Percentiles rank a stretch among this genome's conserved stretches.
Conservation (phyloP, 805 yeast species). For the Saccharomycopsis sp. region DNA sequence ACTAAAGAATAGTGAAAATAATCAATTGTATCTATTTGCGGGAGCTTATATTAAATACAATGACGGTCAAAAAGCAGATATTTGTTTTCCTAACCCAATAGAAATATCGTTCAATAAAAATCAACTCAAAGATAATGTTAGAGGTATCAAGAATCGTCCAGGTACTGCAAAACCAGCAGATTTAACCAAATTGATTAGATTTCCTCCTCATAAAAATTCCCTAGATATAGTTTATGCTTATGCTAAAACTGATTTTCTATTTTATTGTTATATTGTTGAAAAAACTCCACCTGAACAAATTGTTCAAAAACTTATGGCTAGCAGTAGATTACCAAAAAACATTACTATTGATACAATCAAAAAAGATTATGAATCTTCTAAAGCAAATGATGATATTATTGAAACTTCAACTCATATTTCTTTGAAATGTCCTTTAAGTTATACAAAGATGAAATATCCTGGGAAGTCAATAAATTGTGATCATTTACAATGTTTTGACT, state of each 20-base stretch:
- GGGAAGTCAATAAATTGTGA: constrained; percentile 58
- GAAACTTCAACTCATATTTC: constrained; percentile 58
- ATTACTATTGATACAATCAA: constrained; percentile 40
- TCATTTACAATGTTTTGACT: constrained; percentile 88
- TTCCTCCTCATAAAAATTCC: constrained; percentile 27
- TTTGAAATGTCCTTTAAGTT: constrained; percentile 72
- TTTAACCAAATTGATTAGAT: constrained; percentile 40
- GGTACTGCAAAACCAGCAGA: constrained; percentile 84
- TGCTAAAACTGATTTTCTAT: constrained; percentile 37
- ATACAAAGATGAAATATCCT: constrained; percentile 60
- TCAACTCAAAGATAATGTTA: constrained; percentile 41
- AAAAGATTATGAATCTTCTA: constrained; percentile 25
- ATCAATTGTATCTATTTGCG: constrained; percentile 42
- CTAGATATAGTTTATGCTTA: constrained; percentile 50
- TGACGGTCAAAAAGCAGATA: constrained; percentile 24
- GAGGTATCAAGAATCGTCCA: constrained; percentile 64
- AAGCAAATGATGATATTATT: constrained; percentile 61
- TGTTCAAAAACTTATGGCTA: constrained; percentile 28
- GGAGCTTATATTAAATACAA: constrained; percentile 30
- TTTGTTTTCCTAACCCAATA: constrained; percentile 64
- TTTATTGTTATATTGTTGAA: constrained; percentile 53
- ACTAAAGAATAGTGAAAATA: constrained; percentile 24
- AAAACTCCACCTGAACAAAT: constrained; percentile 32
- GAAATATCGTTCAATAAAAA: constrained; percentile 54
- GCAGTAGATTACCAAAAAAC: constrained; percentile 43